Base-by-base conservation (phyloP, 2,329 filamentous ascomycete species). In the Fusarium pininemorale region DNA sequence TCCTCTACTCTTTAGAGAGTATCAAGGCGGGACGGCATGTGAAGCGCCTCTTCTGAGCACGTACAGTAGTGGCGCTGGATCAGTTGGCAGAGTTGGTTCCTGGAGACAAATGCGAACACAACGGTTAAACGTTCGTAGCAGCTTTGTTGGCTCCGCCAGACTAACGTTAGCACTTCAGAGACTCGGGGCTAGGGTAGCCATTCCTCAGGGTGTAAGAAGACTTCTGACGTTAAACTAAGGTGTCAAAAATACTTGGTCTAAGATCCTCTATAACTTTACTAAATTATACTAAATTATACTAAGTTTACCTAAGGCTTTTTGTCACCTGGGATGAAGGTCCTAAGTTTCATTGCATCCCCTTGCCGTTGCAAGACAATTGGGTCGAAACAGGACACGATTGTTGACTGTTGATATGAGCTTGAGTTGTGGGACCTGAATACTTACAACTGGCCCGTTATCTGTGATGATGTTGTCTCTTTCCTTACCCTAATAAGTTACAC, bases 51-150 rank as follows among this genome's bases (percentile, higher is more conserved):
- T 41, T 62, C 57, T 56, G 26, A 59, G 42, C 47, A 38, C n/a
- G 22, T 28, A 38, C 32, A n/a, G 42, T 26, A 69, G 58, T 59
- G 47, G 54, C 57, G 39, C 54, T 71, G 64, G 35, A 59, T 51
- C 51, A 71, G 66, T 63, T 62, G 39, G n/a, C 30, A 53, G 37
- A 53, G 30, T 53, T 62, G 58, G 58, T 59, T 65, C 61, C 47
- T 66, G 42, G 55, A 51, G 59, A 62, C 47, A 58, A 55, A 63
- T 67, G 63, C 70, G 67, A 74, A 69, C 67, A 59, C 50, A 78
- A 78, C 76, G 72, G 68, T 71, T 67, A 60, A 76, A 58, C 63
- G 69, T 76, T 68, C 28, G 50, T 55, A 58, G 50, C 55, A 47
- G 61, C 53, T 30, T 53, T 72, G 65, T 53, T 72, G 65, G 51